Conservation (phyloP, 331 rosid genomes). For the Cucumis variabilis region DNA sequence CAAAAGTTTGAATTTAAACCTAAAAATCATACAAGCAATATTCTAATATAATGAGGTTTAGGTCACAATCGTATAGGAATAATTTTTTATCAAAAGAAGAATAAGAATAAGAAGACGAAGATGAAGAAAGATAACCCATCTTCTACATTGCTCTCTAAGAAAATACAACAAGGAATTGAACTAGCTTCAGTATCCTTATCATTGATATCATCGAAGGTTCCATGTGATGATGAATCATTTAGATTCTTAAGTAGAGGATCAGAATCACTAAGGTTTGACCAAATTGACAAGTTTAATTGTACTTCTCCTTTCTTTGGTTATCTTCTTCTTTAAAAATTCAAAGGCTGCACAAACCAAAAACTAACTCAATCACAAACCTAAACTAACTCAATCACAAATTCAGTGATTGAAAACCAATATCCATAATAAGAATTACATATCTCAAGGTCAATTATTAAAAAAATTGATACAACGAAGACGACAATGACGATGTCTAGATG, state of each 20-base stretch:
- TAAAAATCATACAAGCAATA: slow-evolving; percentile 40
- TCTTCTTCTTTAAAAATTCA: slow-evolving; percentile 31
- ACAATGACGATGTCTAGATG: too few relatives aligned
- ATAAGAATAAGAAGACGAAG: background rate
- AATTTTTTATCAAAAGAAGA: too few relatives aligned
- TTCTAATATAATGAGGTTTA: background rate
- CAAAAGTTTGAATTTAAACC: too few relatives aligned
- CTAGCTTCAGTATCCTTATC: slow-evolving; percentile 80
- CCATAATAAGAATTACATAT: slow-evolving; percentile 9
- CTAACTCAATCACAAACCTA: too few relatives aligned
- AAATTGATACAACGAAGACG: too few relatives aligned
- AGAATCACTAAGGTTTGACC: slow-evolving; percentile 67
- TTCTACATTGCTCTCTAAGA: slow-evolving; percentile 88
- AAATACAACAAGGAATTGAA: slow-evolving; percentile 75
- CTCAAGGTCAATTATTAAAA: background rate
- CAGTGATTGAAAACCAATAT: slow-evolving; percentile 17
- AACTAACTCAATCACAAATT: too few relatives aligned
- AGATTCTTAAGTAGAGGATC: slow-evolving; percentile 79
- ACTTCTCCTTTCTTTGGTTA: slow-evolving; percentile 82
- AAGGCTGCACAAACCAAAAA: too few relatives aligned
- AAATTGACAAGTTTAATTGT: slow-evolving; percentile 68
- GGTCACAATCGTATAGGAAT: background rate
- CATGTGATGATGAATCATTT: slow-evolving; percentile 52
- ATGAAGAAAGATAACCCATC: slow-evolving; percentile 56
- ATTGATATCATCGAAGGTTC: slow-evolving; percentile 70